Evolutionary conservation across 1,139 yeast genomes (phyloP).

Genomic region (Hyphopichia wangnamkhiaoensis): DNA sequence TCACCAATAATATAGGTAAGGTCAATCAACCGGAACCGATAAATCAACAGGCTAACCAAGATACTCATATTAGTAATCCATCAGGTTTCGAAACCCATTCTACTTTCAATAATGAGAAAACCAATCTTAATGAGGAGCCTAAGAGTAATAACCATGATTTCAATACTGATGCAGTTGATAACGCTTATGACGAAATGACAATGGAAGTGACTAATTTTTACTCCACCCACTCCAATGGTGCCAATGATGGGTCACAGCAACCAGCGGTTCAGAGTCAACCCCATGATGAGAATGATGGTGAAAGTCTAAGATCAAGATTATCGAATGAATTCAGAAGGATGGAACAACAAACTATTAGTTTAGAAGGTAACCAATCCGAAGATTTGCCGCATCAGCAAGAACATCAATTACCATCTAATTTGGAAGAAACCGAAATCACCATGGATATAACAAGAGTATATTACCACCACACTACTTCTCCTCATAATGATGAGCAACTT

Average conservation of each 20-base stretch:
- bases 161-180: too few species aligned
- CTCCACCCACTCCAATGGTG: too few species aligned
- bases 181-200: conserved; percentile 10
- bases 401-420: neutral
- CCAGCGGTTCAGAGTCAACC: neutral
- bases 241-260: too few species aligned
- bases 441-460: conserved; percentile 14
- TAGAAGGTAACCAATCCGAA: neutral
- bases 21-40: conserved; percentile 2
- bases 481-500: neutral
- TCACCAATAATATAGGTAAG: conserved; percentile 7
- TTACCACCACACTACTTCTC: neutral
- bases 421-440: conserved; percentile 10
- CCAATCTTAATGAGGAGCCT: too few species aligned
- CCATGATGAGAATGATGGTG: too few species aligned
- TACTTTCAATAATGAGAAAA: too few species aligned
- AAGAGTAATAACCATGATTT: too few species aligned
- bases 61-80: too few species aligned
- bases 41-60: neutral
- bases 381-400: neutral
- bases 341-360: neutral
- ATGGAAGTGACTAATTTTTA: conserved; percentile 14
- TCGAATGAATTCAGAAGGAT: neutral
- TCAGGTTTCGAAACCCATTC: too few species aligned
- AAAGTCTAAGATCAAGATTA: neutral